Evolutionary conservation across 805 yeast species (phyloP).

Genomic region (Yamadazyma ubonensis): DNA sequence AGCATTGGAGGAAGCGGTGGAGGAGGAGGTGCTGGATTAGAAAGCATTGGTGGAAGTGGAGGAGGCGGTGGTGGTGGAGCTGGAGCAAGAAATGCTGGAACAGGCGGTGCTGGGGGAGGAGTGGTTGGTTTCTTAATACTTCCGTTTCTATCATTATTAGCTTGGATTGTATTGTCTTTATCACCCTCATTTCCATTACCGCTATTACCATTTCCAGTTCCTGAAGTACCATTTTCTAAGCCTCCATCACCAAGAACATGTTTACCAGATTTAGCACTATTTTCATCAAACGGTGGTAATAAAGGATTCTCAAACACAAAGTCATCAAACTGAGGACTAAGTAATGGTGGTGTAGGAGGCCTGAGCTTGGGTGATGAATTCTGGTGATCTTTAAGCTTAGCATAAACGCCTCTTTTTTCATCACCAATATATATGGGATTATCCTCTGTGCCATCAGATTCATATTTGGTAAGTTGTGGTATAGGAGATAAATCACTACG

Average conservation of each 20-base stretch:
- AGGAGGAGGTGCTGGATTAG: background rate
- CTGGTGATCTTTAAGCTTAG: slow-evolving; percentile 5
- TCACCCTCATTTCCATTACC: no score
- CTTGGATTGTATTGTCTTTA: no score
- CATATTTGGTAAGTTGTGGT: no score
- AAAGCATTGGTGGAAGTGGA: slow-evolving; percentile 8
- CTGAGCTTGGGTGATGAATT: background rate
- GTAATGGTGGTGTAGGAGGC: slow-evolving; percentile 12
- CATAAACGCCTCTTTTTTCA: slow-evolving; percentile 4
- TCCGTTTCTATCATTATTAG: no score
- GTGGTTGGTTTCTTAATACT: no score
- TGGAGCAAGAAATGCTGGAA: slow-evolving; percentile 16
- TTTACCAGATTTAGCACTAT: no score
- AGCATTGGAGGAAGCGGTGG: background rate
- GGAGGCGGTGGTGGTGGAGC: slow-evolving; percentile 21
- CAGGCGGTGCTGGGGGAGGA: no score
- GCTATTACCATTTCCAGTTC: no score
- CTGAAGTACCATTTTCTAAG: no score
- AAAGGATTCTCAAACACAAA: background rate
- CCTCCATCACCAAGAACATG: no score
- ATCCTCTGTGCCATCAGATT: slow-evolving; percentile 1
- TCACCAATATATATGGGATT: slow-evolving; percentile 7
- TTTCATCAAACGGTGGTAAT: background rate
- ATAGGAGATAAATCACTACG: background rate
- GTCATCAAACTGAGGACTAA: no score